phyloP scores from a whole-genome alignment of 768 basidiomycete species.

The Paxillus rubicundulus region DNA sequence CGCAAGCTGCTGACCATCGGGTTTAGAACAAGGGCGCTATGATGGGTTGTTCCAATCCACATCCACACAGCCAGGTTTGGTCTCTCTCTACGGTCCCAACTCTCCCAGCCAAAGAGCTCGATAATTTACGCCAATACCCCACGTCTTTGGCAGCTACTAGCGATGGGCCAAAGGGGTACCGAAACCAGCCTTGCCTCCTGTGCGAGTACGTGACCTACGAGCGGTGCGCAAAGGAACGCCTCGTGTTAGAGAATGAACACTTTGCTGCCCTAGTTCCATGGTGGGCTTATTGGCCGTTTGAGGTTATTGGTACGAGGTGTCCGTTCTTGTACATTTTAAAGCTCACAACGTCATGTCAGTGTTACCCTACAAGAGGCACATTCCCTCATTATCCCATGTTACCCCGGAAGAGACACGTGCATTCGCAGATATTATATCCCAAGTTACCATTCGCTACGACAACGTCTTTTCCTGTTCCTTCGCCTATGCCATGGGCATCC shows the following conservation, averaged over 20 bases:
- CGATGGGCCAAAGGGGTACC: slow-evolving; percentile 53
- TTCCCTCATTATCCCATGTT: slow-evolving; percentile 66
- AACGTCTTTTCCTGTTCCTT: slow-evolving; percentile 85
- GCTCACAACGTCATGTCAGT: slow-evolving; percentile 40
- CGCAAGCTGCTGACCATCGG: slow-evolving; percentile 3
- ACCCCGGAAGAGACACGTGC: slow-evolving; percentile 55
- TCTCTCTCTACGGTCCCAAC: slow-evolving; percentile 71
- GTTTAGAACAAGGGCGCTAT: slow-evolving; percentile 86
- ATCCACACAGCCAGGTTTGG: slow-evolving; percentile 93
- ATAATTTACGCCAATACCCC: slow-evolving; percentile 50
- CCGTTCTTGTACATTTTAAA: not conserved
- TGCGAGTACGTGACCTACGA: slow-evolving; percentile 80
- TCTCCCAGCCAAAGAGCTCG: slow-evolving; percentile 65
- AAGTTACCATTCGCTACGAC: slow-evolving; percentile 66
- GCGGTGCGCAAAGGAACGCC: slow-evolving; percentile 50
- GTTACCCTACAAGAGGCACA: slow-evolving; percentile 74
- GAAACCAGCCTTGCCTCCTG: slow-evolving; percentile 64
- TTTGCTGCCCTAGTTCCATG: slow-evolving; percentile 89
- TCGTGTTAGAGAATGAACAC: slow-evolving; percentile 69
- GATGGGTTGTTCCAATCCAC: slow-evolving; percentile 95
- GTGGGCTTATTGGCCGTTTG: slow-evolving; percentile 97
- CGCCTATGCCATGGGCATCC: slow-evolving; percentile 93
- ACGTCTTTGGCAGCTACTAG: slow-evolving; percentile 33
- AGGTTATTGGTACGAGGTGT: slow-evolving; percentile 56
- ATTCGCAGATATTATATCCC: slow-evolving; percentile 67